These are phyloP conservation scores for Balansia obtecta DNA, from an alignment of 2,329 filamentous ascomycete species.

Conservation along the genomic window DNA sequence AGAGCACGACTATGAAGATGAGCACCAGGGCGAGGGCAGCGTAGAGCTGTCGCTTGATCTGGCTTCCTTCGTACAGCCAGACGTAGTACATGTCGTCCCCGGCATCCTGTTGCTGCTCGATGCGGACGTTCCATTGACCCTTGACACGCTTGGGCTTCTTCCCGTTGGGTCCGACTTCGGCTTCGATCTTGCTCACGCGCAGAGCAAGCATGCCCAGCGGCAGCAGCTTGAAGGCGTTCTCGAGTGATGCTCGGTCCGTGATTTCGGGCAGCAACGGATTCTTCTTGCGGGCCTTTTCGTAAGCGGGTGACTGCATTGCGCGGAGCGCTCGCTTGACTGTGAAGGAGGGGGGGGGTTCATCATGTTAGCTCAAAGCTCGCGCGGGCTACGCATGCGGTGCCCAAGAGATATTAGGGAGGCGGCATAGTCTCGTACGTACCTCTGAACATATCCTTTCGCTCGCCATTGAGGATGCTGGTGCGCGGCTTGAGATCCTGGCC, in stretches of 20 bases:
- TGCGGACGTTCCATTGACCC: constrained; percentile 89
- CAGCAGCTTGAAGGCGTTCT: constrained; percentile 89
- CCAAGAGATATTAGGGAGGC: not conserved
- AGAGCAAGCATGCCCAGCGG: constrained; percentile 90
- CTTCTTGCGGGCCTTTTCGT: constrained; percentile 80
- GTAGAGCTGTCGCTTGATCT: constrained; percentile 89
- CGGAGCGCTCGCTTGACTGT: constrained; percentile 91
- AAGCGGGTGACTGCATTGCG: constrained; percentile 76
- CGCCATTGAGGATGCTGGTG: constrained; percentile 87
- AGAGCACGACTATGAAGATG: constrained; percentile 84
- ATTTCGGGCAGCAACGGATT: constrained; percentile 81
- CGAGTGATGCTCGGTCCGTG: constrained; percentile 74
- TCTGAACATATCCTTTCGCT: constrained; percentile 97
- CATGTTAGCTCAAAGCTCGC: not conserved
- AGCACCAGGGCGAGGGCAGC: constrained; percentile 68
- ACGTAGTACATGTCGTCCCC: constrained; percentile 84
- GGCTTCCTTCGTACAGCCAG: constrained; percentile 90
- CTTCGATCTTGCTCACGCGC: constrained; percentile 64
- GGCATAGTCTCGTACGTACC: constrained; percentile 43
- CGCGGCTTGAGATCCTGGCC: constrained; percentile 76
- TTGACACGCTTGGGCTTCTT: constrained; percentile 84
- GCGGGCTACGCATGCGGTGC: not conserved
- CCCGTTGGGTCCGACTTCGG: constrained; percentile 48
- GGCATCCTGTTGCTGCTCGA: constrained; percentile 91
- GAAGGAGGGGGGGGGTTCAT: too few relatives aligned